Base-by-base conservation (phyloP, 495 filamentous ascomycete genomes). In the Penicillium pancosmium region DNA sequence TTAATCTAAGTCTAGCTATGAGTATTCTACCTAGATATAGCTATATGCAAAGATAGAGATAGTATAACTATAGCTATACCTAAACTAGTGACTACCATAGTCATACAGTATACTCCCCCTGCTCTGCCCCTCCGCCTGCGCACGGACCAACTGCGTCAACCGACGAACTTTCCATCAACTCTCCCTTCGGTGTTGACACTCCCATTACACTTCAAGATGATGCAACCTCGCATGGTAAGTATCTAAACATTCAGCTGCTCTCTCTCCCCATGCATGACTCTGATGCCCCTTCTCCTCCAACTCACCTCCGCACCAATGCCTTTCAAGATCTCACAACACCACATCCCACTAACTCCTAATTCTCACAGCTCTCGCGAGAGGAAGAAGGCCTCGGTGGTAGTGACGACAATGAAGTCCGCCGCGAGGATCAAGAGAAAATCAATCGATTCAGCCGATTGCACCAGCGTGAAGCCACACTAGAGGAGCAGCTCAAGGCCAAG, bases 371-470 rank as follows among this genome's bases (percentile, higher is more conserved):
- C 61, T 91, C 91, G 15, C 92, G 88, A 70, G 94, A 96, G 73
- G 94, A 98, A 56, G 94, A 97, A 74, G 80, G 77, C 60, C 41
- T 62, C 38, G 77, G 86, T 31, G 87, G 80, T 54, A 79, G 83
- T 47, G 88, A 93, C 40, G 92, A 97, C 58, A 87, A 90, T 60
- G 89, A 96, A 71, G 94, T 98, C 52, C 88, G 93, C 38, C 89
- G 92, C 63, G 93, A 96, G 66, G 94, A 98, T 70, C 94, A 98
- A 73, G 92, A 98, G 75, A 95, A 92, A 74, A 98, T 98, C 82
- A 98, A 98, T 76, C 88, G 88, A 52, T 98, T 98, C 80, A 97
- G 93, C 72, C 86, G 92, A 38, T 80, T 98, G 50, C 95, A 98
- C 73, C 91, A 95, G 70, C 86, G 89, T 27, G 89, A 96, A 73